Base-by-base conservation (phyloP, 2,329 filamentous ascomycete species). In the Verruconis gallopava region DNA sequence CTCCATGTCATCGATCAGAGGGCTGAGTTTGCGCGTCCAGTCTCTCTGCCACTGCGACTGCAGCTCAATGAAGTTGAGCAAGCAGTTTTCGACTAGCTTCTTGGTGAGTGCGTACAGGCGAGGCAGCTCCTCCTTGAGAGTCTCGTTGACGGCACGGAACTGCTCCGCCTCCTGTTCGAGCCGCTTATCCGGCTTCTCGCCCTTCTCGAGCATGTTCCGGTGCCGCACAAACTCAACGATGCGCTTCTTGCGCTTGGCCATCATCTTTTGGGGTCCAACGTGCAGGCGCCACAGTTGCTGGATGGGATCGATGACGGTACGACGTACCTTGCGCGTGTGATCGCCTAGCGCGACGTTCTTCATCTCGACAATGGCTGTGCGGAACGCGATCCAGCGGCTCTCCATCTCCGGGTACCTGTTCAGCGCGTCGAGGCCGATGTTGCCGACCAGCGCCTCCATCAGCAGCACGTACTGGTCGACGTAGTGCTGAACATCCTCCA, bases 211-310 rank as follows among this genome's bases (percentile, higher is more conserved):
- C 45, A 88, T 71, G 50, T 81, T 75, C 53, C 84, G 79, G 51
- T 76, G 85, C 50, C 82, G 82, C 49, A 89, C 85, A 59, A 84
- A 96, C 55, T 95, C 86, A 13, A 89, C 66, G 12, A 93, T 74
- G n/a, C 85, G 80, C 66, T 96, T 96, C 51, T 88, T 81, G 18
- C 91, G 81, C 65, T 96, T 94, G 56, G 86, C 84, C 76, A 96
- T 94, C 3, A 91, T 81, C 45, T 86, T 74, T 38, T 86, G 83
- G 2, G 89, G 86, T 25, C 84, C 82, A 41, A 82, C 79, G 53
- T 93, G 88, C 5, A 85, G 71, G 53, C 82, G 79, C 56, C 91
- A 81, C 21, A 88, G 72, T 36, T 75, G 72, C 50, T 84, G 73
- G 59, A 93, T 85, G 1, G 85, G 89, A 50, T 88, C 80, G 47